Evolutionary conservation across 352 stramenopile genomes (phyloP).

Genomic region (Peronospora farinosa): DNA sequence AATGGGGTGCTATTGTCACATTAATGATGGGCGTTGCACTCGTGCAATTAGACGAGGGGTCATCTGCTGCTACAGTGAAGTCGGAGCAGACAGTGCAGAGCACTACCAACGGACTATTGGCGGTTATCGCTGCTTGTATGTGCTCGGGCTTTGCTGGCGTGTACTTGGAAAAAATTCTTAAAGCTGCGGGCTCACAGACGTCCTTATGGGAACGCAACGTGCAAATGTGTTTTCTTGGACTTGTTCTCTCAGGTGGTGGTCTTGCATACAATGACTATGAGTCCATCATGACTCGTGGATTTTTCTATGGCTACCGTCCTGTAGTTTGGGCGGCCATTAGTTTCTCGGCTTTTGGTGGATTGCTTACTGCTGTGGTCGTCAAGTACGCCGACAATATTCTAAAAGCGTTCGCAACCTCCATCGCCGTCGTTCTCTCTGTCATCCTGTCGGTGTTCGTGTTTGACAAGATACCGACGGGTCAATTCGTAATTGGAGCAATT

Average conservation of each 20-base stretch:
- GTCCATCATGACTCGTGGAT: constrained; percentile 43
- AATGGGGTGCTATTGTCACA: constrained; percentile 73
- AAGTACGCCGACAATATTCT: constrained; percentile 87
- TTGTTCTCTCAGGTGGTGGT: constrained; percentile 51
- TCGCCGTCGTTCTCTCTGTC: constrained; percentile 74
- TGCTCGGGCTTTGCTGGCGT: constrained; percentile 81
- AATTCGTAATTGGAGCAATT: constrained; percentile 66
- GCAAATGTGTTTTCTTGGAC: constrained; percentile 72
- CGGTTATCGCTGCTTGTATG: constrained; percentile 62
- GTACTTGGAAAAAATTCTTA: constrained; percentile 87
- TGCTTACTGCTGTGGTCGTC: constrained; percentile 79
- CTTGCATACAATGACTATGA: constrained; percentile 61
- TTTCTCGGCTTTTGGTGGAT: constrained; percentile 60
- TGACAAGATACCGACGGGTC: constrained; percentile 65
- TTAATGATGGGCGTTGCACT: constrained; percentile 79
- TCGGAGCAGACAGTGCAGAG: constrained; percentile 32
- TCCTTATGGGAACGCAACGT: constrained; percentile 81
- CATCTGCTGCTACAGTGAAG: constrained; percentile 12
- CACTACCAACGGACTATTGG: constrained; percentile 60
- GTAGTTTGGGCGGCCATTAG: constrained; percentile 70
- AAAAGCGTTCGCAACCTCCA: constrained; percentile 82
- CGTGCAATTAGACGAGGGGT: constrained; percentile 58
- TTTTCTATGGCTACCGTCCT: constrained; percentile 80
- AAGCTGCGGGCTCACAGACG: constrained; percentile 47
- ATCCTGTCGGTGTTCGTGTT: constrained; percentile 83